Evolutionary conservation across 371 early-diverging fungal genomes (phyloP).

Genomic region (Mucor ambiguus): DNA sequence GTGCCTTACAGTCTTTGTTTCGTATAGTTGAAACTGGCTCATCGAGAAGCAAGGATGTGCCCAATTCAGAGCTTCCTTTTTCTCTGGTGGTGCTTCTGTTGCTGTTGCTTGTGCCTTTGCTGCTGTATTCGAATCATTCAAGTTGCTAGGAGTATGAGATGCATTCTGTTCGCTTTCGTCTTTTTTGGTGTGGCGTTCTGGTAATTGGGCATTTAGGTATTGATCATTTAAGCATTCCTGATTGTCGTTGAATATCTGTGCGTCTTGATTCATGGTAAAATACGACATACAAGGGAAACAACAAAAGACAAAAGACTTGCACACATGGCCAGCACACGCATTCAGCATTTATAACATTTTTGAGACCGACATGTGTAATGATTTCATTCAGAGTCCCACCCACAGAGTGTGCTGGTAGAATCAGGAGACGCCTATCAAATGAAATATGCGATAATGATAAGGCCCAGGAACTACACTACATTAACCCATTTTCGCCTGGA

Average conservation of each 20-base stretch:
- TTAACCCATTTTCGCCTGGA: not conserved
- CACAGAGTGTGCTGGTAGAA: not conserved
- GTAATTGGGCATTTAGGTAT: slow-evolving; percentile 10
- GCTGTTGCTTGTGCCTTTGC: not conserved
- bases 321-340: not conserved
- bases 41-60: slow-evolving; percentile 49
- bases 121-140: slow-evolving; percentile 2
- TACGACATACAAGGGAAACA: slow-evolving; percentile 13
- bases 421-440: not conserved
- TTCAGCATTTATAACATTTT: not conserved
- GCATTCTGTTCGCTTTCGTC: slow-evolving; percentile 2
- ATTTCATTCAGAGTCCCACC: not conserved
- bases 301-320: not conserved
- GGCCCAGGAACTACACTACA: not conserved
- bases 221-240: slow-evolving; percentile 23
- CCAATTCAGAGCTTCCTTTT: slow-evolving; percentile 28
- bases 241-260: slow-evolving; percentile 32
- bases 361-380: not conserved
- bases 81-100: not conserved
- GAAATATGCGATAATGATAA: not conserved
- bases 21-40: slow-evolving; percentile 77
- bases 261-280: slow-evolving; percentile 33
- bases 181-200: slow-evolving; percentile 9
- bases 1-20: slow-evolving; percentile 75
- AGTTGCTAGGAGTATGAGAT: not conserved